Conservation (phyloP, 208 protist species). For the Leishmania turanica region DNA sequence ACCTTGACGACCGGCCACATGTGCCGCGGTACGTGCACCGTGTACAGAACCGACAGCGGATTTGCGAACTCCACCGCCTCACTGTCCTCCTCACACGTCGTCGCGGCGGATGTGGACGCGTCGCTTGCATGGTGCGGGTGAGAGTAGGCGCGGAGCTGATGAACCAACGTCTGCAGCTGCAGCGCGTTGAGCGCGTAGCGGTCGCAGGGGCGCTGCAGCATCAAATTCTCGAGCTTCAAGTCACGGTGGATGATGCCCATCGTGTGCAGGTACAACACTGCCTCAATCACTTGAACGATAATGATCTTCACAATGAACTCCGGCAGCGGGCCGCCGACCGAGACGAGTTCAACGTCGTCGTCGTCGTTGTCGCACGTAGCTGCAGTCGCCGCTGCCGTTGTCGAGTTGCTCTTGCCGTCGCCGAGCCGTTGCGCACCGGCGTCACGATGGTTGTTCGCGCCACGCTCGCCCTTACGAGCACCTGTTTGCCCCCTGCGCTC, state of each 20-base stretch:
- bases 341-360: conserved; percentile 26
- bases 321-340: conserved; percentile 43
- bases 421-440: not conserved
- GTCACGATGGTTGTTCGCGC: too few relatives aligned
- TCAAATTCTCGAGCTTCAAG: conserved; percentile 98
- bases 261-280: conserved; percentile 87
- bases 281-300: conserved; percentile 59
- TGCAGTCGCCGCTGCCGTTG: conserved; percentile 14
- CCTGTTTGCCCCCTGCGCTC: not conserved
- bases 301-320: conserved; percentile 72
- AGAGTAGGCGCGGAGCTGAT: conserved; percentile 27
- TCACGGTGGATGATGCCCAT: conserved; percentile 99
- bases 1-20: conserved; percentile 71
- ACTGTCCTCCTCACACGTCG: not conserved
- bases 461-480: not conserved
- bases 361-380: conserved; percentile 1
- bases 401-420: too few relatives aligned
- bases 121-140: not conserved
- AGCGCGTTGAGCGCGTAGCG: conserved; percentile 35
- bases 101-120: not conserved
- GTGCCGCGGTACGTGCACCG: conserved; percentile 44
- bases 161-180: conserved; percentile 47
- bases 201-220: conserved; percentile 88
- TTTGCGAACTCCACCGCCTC: conserved; percentile 35
- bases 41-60: conserved; percentile 50